Evolutionary conservation across 129 eudicot genomes (phyloP).

Genomic region (sunflower (Helianthus annuus)): DNA sequence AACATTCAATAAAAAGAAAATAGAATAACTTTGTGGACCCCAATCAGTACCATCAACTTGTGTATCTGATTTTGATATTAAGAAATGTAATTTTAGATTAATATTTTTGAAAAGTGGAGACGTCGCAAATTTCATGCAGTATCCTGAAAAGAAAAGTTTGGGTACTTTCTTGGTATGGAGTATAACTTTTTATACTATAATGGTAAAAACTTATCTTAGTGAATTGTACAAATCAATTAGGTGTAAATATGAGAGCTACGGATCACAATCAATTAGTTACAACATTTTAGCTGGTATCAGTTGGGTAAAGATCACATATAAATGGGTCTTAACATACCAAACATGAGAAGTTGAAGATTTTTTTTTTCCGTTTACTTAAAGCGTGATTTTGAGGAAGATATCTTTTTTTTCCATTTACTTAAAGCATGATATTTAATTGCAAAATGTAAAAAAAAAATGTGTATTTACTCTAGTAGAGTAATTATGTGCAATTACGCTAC

Average conservation of each 20-base stretch:
- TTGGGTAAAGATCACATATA: no score
- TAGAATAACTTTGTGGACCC: not conserved
- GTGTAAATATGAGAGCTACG: not conserved
- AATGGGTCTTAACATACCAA: no score
- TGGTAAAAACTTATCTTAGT: conserved; percentile 3
- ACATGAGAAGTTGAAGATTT: no score
- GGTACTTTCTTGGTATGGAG: not conserved
- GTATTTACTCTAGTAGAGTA: no score
- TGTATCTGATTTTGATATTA: not conserved
- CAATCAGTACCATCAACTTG: not conserved
- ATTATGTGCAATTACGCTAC: no score
- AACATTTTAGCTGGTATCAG: not conserved
- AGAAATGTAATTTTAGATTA: not conserved
- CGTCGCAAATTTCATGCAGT: not conserved
- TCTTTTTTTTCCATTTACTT: no score
- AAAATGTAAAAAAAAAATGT: no score
- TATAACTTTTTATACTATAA: not conserved
- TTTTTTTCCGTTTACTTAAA: no score
- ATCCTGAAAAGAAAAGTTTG: not conserved
- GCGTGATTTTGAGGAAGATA: no score
- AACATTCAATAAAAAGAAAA: not conserved
- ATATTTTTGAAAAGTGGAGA: not conserved
- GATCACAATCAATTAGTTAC: not conserved
- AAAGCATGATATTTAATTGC: no score
- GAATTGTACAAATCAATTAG: not conserved